Evolutionary conservation across 768 basidiomycete species (phyloP), one percentile per base, ranked within the genome.

Genomic region (Rhodosporidiobolus sp.): DNA sequence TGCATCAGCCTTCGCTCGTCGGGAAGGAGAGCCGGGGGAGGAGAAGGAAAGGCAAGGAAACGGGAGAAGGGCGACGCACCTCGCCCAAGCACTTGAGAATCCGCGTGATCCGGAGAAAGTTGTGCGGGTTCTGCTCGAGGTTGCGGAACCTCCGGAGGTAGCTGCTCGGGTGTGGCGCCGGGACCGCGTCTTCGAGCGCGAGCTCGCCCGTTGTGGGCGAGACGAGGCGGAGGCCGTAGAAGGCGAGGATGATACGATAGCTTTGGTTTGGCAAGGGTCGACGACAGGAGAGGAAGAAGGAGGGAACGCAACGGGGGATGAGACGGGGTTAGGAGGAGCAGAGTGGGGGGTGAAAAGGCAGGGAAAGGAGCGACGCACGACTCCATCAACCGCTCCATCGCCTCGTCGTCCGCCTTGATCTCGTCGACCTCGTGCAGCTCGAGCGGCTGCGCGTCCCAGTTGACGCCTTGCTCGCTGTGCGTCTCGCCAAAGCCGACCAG

Each of bases 11-110:
- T 19, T 10, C 4, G 4, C 28, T 22, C 26, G 16, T 6, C 6
- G 0, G 3, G 5, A 7, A 24, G 56, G 19, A 14, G 32, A 1
- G 3, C n/a, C n/a, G n/a, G n/a, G n/a, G n/a, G n/a, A n/a, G n/a
- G n/a, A n/a, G n/a, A n/a, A n/a, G n/a, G n/a, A n/a, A n/a, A n/a
- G n/a, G n/a, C n/a, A n/a, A n/a, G n/a, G n/a, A 46, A 34, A 5
- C 54, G 53, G 12, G 35, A 20, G 49, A 45, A 49, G 30, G 17
- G n/a, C 11, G 8, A 26, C 58, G 5, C 69, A 90, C 80, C 77
- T 89, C 88, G 28, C 88, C 89, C 32, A 90, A 80, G 74, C 86
- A 88, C 80, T 90, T 90, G 75, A 91, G 81, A 67, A 90, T 90
- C 54, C 90, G 87, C 45, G 90, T 87, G 74, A 90, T 87, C 48